Percentiles rank a stretch among this genome's conserved stretches.
phyloP scores from a whole-genome alignment of 2,329 filamentous ascomycete genomes.

The Microcyclosporella mali region DNA sequence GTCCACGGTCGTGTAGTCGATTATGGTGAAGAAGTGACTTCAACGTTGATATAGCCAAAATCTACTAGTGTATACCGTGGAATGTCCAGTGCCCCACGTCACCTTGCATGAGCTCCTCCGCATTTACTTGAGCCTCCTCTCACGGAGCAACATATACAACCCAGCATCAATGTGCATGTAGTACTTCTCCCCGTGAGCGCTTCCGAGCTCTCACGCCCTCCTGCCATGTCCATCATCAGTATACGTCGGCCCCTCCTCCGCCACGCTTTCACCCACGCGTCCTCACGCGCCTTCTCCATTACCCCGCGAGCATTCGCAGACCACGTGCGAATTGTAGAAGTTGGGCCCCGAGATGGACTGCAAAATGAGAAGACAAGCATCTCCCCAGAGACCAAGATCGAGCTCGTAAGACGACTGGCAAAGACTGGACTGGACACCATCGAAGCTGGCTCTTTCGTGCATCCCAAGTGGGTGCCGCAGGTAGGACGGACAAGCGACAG shows the following conservation, averaged over 20 bases:
- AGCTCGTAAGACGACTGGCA: constrained; percentile 64
- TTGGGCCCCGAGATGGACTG: constrained; percentile 74
- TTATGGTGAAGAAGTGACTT: no score
- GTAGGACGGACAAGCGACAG: constrained; percentile 35
- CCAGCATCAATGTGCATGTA: neutral
- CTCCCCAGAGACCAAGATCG: constrained; percentile 65
- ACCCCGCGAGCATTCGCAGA: constrained; percentile 29
- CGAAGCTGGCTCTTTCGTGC: constrained; percentile 76
- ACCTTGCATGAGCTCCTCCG: no score
- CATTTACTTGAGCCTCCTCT: no score
- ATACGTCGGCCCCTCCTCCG: constrained; percentile 4
- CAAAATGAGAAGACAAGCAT: constrained; percentile 76
- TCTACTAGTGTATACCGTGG: no score
- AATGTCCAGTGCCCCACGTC: no score
- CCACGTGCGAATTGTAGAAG: constrained; percentile 64
- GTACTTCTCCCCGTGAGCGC: no score
- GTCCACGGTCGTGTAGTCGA: no score
- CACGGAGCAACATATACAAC: neutral
- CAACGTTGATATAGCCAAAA: no score
- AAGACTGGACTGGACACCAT: constrained; percentile 65
- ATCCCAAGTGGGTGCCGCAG: constrained; percentile 80
- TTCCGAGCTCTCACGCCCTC: neutral
- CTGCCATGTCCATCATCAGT: constrained; percentile 3
- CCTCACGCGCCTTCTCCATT: constrained; percentile 22
- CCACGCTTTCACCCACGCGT: constrained; percentile 5